Evolutionary conservation across 257 asterid species (phyloP).

Genomic region (Buddleja alternifolia): DNA sequence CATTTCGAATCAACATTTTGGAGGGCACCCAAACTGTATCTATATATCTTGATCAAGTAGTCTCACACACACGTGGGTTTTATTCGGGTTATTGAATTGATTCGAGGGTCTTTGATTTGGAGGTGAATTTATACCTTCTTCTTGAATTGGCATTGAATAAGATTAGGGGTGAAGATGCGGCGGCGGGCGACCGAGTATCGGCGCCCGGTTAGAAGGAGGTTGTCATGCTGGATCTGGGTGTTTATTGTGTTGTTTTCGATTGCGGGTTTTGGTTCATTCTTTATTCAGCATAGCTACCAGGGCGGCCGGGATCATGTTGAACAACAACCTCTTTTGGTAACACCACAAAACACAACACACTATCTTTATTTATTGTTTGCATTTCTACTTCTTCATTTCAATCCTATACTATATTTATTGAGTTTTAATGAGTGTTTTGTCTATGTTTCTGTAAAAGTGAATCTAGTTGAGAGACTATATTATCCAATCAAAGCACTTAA

Average conservation of each 20-base stretch:
- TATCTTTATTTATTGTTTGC: slow-evolving; percentile 1
- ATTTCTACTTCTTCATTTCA: not conserved
- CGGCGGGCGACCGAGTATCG: slow-evolving; percentile 92
- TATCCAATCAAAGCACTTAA: too few species aligned
- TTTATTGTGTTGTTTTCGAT: slow-evolving; percentile 52
- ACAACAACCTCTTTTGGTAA: slow-evolving; percentile 64
- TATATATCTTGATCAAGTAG: slow-evolving; percentile 21
- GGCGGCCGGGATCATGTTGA: slow-evolving; percentile 58
- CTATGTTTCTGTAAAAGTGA: too few species aligned
- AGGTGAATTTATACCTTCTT: slow-evolving; percentile 23
- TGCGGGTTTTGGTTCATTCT: slow-evolving; percentile 66
- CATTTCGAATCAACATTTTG: slow-evolving; percentile 19
- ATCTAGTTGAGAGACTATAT: too few species aligned
- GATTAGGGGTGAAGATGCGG: slow-evolving; percentile 68
- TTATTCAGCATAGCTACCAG: slow-evolving; percentile 65
- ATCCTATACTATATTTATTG: too few species aligned
- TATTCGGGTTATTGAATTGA: slow-evolving; percentile 23
- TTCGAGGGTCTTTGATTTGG: slow-evolving; percentile 37
- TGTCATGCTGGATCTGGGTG: slow-evolving; percentile 84
- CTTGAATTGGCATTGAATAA: slow-evolving; percentile 30
- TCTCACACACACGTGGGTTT: slow-evolving; percentile 29
- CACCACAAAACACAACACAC: not conserved
- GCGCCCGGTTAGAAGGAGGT: slow-evolving; percentile 84
- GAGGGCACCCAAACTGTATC: slow-evolving; percentile 7
- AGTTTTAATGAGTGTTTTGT: not conserved